A percentile compares a stretch with the other conserved stretches of the same genome.
Evolutionary conservation across 2,329 filamentous ascomycete genomes (phyloP).

Genomic region (Lithohypha guttulata): DNA sequence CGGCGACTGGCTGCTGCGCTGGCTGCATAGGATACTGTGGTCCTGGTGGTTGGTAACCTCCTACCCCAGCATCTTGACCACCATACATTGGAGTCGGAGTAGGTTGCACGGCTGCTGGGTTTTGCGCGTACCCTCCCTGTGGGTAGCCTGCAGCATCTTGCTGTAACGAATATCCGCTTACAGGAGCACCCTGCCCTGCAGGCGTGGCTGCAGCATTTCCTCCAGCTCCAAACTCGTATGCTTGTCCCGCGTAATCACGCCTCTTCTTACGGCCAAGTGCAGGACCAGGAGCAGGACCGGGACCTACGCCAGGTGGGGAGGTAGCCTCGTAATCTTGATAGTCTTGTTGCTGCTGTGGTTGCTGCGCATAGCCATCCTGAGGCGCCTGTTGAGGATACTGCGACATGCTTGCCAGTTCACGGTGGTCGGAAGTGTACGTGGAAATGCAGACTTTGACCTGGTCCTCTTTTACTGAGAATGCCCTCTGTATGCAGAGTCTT

Average conservation of each 20-base stretch:
- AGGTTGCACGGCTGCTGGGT: constrained; percentile 24
- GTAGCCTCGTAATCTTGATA: constrained; percentile 30
- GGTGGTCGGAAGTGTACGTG: constrained; percentile 1
- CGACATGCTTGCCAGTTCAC: not conserved
- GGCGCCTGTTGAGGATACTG: constrained; percentile 9
- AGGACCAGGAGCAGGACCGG: constrained; percentile 16
- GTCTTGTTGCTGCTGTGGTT: constrained; percentile 28
- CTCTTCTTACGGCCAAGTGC: constrained; percentile 54
- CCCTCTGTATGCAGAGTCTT: no score
- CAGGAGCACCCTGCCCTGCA: constrained; percentile 43
- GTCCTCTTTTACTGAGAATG: no score
- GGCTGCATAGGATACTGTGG: constrained; percentile 51
- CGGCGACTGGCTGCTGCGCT: constrained; percentile 45
- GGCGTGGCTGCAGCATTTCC: constrained; percentile 56
- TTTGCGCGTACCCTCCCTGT: constrained; percentile 32
- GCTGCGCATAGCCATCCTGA: constrained; percentile 39
- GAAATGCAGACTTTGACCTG: not conserved
- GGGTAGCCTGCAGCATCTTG: constrained; percentile 37
- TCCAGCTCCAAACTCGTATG: constrained; percentile 83
- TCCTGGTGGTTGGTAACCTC: constrained; percentile 58
- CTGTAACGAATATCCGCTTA: constrained; percentile 50
- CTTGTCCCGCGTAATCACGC: constrained; percentile 85
- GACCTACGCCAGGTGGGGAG: constrained; percentile 8
- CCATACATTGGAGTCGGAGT: constrained; percentile 26
- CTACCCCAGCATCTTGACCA: constrained; percentile 36